Evolutionary conservation across 768 basidiomycete species (phyloP).

Genomic region (Albatrellus ellisii): DNA sequence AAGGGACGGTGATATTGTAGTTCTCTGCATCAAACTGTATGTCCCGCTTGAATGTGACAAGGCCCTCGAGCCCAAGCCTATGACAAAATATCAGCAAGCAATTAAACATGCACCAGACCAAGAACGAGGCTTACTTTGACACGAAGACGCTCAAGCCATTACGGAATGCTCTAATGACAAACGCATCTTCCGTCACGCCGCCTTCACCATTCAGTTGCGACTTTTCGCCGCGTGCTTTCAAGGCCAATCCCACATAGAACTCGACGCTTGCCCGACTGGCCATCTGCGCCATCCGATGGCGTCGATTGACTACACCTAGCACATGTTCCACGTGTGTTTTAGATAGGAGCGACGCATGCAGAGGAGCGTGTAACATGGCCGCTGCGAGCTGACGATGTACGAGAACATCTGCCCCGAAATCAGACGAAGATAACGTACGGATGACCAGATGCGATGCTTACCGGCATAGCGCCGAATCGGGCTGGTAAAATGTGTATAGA

Average conservation of each 20-base stretch:
- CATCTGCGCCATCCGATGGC: slow-evolving; percentile 97
- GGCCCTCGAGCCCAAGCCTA: slow-evolving; percentile 87
- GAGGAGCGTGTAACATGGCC: slow-evolving; percentile 69
- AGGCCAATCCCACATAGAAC: slow-evolving; percentile 90
- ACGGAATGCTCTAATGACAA: slow-evolving; percentile 86
- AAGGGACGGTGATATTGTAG: slow-evolving; percentile 68
- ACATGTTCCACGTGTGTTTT: slow-evolving; percentile 80
- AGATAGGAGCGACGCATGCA: slow-evolving; percentile 83
- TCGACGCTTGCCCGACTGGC: slow-evolving; percentile 93
- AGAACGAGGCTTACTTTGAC: slow-evolving; percentile 57
- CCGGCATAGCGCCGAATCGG: slow-evolving; percentile 95
- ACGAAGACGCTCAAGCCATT: slow-evolving; percentile 98
- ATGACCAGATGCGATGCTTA: slow-evolving; percentile 19
- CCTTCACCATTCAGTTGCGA: slow-evolving; percentile 15
- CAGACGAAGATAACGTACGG: background rate
- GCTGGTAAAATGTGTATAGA: slow-evolving; percentile 98
- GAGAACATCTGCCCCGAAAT: slow-evolving; percentile 53
- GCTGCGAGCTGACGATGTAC: slow-evolving; percentile 90
- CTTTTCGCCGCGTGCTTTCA: slow-evolving; percentile 53
- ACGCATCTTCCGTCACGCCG: slow-evolving; percentile 68
- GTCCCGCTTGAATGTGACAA: slow-evolving; percentile 88
- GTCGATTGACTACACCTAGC: slow-evolving; percentile 75
- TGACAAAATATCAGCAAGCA: background rate
- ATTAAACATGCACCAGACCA: background rate
- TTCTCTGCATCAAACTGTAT: slow-evolving; percentile 86